Percentiles rank a stretch among this genome's conserved stretches.
These are phyloP conservation scores for Stachybotrys elegans DNA, from an alignment of 2,329 filamentous ascomycete species.

Conservation along the genomic window DNA sequence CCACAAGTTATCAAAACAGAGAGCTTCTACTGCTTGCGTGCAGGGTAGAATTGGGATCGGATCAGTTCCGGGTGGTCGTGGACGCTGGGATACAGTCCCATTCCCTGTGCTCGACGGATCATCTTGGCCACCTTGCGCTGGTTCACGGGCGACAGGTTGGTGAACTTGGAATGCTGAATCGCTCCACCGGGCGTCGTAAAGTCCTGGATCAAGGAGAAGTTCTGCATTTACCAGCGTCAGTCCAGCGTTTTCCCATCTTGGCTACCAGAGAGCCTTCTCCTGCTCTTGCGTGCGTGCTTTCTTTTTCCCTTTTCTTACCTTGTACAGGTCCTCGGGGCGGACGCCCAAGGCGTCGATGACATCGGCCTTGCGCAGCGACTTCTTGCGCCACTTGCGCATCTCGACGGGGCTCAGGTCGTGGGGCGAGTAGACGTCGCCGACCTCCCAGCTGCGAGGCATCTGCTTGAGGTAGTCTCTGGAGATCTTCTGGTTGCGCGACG, in stretches of 20 bases:
- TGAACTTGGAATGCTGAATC: constrained; percentile 71
- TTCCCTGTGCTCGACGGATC: constrained; percentile 78
- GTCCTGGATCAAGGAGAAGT: constrained; percentile 87
- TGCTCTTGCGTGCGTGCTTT: too few species aligned
- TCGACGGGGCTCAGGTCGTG: constrained; percentile 77
- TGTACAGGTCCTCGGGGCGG: constrained; percentile 80
- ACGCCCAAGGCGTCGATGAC: constrained; percentile 75
- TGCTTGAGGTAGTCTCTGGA: constrained; percentile 55
- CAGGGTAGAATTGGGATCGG: constrained; percentile 31
- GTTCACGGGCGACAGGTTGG: constrained; percentile 80
- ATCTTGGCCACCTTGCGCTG: constrained; percentile 93
- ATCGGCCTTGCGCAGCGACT: constrained; percentile 56
- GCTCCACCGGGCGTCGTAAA: constrained; percentile 81
- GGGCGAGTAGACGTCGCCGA: constrained; percentile 85
- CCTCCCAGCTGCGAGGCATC: constrained; percentile 64
- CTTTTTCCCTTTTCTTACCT: constrained; percentile 57
- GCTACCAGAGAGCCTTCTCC: neutral
- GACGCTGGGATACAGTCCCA: constrained; percentile 88
- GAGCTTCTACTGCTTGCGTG: constrained; percentile 6
- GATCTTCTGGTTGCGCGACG: constrained; percentile 32
- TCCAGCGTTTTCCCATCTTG: neutral
- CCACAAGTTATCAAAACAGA: too few species aligned
- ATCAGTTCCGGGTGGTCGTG: constrained; percentile 84
- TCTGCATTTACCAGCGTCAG: constrained; percentile 46
- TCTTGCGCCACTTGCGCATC: constrained; percentile 73